Evolutionary conservation across 306 rosid species (phyloP).

Genomic region (Arachis stenosperma): DNA sequence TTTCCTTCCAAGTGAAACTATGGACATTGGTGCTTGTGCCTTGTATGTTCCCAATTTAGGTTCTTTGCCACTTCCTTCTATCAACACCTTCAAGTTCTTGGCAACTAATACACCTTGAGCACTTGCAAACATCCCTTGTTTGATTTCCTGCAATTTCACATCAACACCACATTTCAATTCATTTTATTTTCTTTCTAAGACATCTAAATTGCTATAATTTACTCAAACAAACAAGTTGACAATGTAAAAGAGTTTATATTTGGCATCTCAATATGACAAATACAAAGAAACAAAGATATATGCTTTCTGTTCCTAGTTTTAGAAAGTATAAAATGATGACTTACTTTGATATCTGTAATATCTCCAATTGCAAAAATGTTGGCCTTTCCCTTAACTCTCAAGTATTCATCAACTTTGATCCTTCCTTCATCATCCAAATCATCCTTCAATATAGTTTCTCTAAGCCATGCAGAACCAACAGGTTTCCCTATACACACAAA

Average conservation of each 20-base stretch:
- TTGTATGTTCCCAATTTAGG: slow-evolving; percentile 54
- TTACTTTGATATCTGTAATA: slow-evolving; percentile 71
- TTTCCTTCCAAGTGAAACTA: slow-evolving; percentile 83
- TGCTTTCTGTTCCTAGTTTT: too few relatives aligned
- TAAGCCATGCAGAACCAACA: slow-evolving; percentile 67
- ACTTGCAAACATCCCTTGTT: slow-evolving; percentile 76
- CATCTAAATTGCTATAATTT: not conserved
- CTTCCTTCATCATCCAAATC: slow-evolving; percentile 61
- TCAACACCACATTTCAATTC: slow-evolving; percentile 11
- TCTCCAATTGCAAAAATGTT: slow-evolving; percentile 89
- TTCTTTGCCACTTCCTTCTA: slow-evolving; percentile 54
- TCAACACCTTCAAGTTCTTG: slow-evolving; percentile 67
- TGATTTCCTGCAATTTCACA: slow-evolving; percentile 60
- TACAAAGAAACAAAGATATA: too few relatives aligned
- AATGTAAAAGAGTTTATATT: too few relatives aligned
- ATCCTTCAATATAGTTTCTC: slow-evolving; percentile 48
- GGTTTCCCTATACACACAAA: slow-evolving; percentile 70
- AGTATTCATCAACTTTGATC: slow-evolving; percentile 64
- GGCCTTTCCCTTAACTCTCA: slow-evolving; percentile 64
- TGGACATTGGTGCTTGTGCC: slow-evolving; percentile 54
- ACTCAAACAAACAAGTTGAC: too few relatives aligned
- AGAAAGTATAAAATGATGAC: slow-evolving; percentile 16
- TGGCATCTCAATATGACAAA: too few relatives aligned
- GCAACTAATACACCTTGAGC: slow-evolving; percentile 74
- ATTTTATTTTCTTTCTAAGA: slow-evolving; percentile 1